phyloP scores from a whole-genome alignment of 2,329 filamentous ascomycete genomes.

The Cercospora nicotianae region DNA sequence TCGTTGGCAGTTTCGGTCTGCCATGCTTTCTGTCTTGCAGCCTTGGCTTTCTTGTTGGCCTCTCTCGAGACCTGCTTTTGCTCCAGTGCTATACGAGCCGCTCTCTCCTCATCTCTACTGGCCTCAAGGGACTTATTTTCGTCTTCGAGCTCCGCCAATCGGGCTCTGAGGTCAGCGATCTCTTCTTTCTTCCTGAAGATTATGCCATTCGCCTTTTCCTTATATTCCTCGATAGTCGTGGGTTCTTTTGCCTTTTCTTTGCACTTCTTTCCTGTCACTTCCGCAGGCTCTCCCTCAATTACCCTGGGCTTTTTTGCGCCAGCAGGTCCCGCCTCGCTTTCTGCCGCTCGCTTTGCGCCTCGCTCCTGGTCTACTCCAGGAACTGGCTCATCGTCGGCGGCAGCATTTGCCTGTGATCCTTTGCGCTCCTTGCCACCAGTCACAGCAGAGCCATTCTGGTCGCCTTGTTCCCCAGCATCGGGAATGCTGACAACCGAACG shows the following conservation, averaged over 20 bases:
- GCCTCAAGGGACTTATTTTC: constrained; percentile 1
- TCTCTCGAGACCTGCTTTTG: background rate
- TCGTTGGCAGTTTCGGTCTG: background rate
- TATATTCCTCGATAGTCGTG: too few species aligned
- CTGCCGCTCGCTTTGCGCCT: constrained; percentile 7
- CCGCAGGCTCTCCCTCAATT: background rate
- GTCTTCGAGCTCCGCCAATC: background rate
- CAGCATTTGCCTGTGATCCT: background rate
- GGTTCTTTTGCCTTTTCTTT: too few species aligned
- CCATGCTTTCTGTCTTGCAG: background rate
- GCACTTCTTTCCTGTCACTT: too few species aligned
- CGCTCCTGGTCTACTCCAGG: background rate
- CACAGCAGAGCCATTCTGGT: background rate
- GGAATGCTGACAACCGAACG: constrained; percentile 2
- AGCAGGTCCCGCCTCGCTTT: background rate
- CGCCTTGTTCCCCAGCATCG: background rate
- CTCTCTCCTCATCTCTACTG: background rate
- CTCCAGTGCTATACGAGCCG: background rate
- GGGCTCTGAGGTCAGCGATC: constrained; percentile 3
- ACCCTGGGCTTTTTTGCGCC: constrained; percentile 3
- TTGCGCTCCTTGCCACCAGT: background rate
- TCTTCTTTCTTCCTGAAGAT: background rate
- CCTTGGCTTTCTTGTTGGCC: constrained; percentile 10
- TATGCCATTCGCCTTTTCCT: too few species aligned
- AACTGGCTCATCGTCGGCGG: background rate